Evolutionary conservation across 352 stramenopile genomes (phyloP), one percentile per base, ranked within the genome.

Genomic region (Globisporangium barbulae): DNA sequence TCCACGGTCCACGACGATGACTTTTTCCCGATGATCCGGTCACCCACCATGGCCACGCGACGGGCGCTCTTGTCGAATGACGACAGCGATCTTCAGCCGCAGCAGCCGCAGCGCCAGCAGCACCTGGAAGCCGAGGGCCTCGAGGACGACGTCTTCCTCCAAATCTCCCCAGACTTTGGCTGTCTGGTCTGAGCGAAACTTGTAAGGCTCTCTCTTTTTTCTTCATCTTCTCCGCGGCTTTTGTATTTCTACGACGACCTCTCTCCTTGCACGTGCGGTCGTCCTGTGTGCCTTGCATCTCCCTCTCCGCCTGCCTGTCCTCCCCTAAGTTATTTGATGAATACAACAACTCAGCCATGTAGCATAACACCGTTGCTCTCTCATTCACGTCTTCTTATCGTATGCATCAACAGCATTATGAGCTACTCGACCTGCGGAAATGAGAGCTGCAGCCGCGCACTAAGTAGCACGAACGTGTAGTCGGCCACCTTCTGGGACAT

Each of bases 91-190:
- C 50, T 56, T 41, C 50, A 28, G 50, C 35, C 63, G 33, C 49
- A 73, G 28, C 65, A 74, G 12, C 22, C 12, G 12, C 47, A 53
- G 25, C 48, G 28, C 28, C 42, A 67, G 39, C 44, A 66, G 31
- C 65, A 70, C 3, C 63, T 56, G 47, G 52, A 72, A 39, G 53
- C 73, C 28, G 74, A 82, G 28, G 67, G 61, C 0, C 49, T 80
- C 3, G 80, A 90, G 19, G 85, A 94, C 61, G 83, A 92, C 61
- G 85, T 94, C 50, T 94, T 94, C 59, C 75, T 89, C 45, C 85
- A 94, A 50, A 92, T 94, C 57, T 94, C 85, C 3, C 83, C 85
- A 6, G 83, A 93, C 61, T 94, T 91, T 59, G 85, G 85, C 44
- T 94, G 83, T 49, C 73, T 94, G 15, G 83, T 91, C 48, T 94